Base-by-base conservation (phyloP, 139 green algal species). In the Picochlorum sp. region DNA sequence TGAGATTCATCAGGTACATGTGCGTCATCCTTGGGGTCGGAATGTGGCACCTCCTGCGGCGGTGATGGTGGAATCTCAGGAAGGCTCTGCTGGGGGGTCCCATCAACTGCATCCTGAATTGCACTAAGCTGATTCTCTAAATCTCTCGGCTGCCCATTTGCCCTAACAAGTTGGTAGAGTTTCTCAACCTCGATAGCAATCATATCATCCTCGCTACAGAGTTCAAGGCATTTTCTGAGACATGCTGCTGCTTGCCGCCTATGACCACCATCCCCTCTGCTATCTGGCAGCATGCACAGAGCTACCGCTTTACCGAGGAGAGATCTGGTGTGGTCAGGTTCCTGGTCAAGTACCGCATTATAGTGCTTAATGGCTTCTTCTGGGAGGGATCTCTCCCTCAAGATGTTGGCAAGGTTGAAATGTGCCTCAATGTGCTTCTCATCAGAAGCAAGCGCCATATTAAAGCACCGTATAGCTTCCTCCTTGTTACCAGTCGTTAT, bases 351-450 rank as follows among this genome's bases (percentile, higher is more conserved):
- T 6, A 65, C 58, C 0, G 21, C 15, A 3, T 65, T 8, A 23
- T 65, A 65, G 18, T 50, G 23, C 23, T 52, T 11, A 9, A 65
- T 18, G 15, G 58, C 58, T 31, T 28, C 58, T 31, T 51, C 28
- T 11, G 23, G 23, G n/a, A 57, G 20, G 20, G 18, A 15, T 28
- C 14, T 26, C 14, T 66, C n/a, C 24, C 60, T 44, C 15, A 31
- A 20, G 11, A 66, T 14, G n/a, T 66, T 66, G 13, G 34, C 60
- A 18, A 45, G 13, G 1, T 66, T 66, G 60, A 66, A 66, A 24
- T 66, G 60, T 21, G 60, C 60, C 34, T 66, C 60, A 44, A 66
- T 14, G n/a, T 66, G 60, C 15, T 3, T 13, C 57, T n/a, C 4
- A 41, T 66, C 37, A 6, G 20, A 20, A 20, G 23, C 45, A 57